Evolutionary conservation across 345 rosid genomes (phyloP), one percentile per base, ranked within the genome.

Genomic region (Reutealis trisperma): DNA sequence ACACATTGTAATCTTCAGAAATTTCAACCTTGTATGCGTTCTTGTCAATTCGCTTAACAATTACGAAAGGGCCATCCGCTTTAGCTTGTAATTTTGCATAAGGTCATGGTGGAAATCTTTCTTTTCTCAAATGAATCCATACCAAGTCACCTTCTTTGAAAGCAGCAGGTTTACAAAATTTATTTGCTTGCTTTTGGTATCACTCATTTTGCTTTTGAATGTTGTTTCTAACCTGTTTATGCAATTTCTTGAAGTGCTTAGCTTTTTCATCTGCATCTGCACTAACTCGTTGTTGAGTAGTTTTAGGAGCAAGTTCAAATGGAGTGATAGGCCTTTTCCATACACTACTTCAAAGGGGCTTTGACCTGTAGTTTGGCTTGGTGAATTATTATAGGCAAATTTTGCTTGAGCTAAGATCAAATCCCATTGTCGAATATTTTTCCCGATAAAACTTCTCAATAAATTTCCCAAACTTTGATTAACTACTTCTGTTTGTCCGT

Each of bases 331-430:
- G 66, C 7, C 58, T 32, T 6, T 4, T 5, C 49, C 63, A 32
- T 54, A 71, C 63, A 71, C 51, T 1, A 45, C 7, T 10, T 70
- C 73, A 49, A 70, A 70, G 2, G 60, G 60, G 41, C 73, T 70
- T 0, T 9, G 15, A 10, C 27, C 0, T 5, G 30, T 59, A 2
- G 8, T 72, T 58, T 41, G 44, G 19, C 54, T 6, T 18, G 32
- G 15, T 3, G 65, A 72, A 8, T 16, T 0, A 34, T 72, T 72
- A n/a, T 58, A 58, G 21, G 52, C 25, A 37, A 72, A 72, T n/a
- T 72, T 30, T 14, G 11, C 8, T 34, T 72, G 49, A 18, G 66
- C 47, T 21, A 32, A 11, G 1, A 55, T 15, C 14, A 70, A 24
- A 70, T 70, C 73, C 73, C 73, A 70, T 47, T 70, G 60, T 10